Evolutionary conservation across 1,139 yeast species (phyloP).

Genomic region (Nakaseomyces nivariensis): DNA sequence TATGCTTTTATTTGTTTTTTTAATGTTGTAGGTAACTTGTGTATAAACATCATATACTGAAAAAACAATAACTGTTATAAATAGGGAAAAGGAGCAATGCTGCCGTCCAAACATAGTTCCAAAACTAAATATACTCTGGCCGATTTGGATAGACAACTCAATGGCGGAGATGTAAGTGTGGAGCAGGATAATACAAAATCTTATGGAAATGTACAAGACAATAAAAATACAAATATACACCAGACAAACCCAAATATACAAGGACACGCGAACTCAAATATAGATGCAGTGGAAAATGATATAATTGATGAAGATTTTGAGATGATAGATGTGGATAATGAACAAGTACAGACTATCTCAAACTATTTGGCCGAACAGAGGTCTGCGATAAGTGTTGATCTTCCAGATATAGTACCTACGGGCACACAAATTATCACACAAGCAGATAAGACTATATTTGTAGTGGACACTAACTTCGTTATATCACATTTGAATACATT

Average conservation of each 20-base stretch:
- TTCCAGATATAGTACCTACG: slow-evolving; percentile 1
- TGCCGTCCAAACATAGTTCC: background rate
- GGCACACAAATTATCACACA: background rate
- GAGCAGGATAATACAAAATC: background rate
- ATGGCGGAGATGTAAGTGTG: background rate
- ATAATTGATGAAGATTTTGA: slow-evolving; percentile 36
- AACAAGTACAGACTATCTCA: slow-evolving; percentile 39
- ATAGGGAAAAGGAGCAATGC: background rate
- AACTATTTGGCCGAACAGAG: slow-evolving; percentile 32
- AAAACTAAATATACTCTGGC: background rate
- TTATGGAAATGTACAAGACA: background rate
- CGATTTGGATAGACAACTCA: background rate
- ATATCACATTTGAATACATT: slow-evolving; percentile 53
- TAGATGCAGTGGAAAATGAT: background rate
- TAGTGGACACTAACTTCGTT: slow-evolving; percentile 72
- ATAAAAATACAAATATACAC: background rate
- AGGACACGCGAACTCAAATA: background rate
- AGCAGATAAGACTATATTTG: slow-evolving; percentile 31
- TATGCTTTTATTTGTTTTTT: no score
- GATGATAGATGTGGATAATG: slow-evolving; percentile 44
- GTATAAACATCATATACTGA: background rate
- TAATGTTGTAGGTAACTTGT: no score
- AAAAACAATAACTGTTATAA: background rate
- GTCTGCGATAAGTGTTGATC: background rate
- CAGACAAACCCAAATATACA: no score